phyloP scores from a whole-genome alignment of 208 protist genomes.

The Leishmania turanica region DNA sequence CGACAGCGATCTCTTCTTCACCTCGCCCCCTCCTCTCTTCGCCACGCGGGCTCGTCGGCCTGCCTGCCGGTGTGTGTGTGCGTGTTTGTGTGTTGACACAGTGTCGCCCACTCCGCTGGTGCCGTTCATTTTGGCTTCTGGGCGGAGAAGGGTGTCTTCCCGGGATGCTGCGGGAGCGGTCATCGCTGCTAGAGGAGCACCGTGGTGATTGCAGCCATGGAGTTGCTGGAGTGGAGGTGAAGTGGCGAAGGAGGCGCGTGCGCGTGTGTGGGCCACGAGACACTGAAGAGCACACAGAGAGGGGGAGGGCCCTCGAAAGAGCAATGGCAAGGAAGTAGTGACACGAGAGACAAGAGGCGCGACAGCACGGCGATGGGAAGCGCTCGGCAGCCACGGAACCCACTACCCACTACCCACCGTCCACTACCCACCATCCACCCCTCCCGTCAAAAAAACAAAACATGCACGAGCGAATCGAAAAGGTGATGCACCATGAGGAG shows the following conservation, averaged over 20 bases:
- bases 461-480: too few species aligned
- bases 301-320: too few species aligned
- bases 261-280: background rate
- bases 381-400: too few species aligned
- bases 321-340: too few species aligned
- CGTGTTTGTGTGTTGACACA: background rate
- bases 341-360: too few species aligned
- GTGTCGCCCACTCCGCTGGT: background rate
- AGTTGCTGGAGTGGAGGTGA: background rate
- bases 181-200: background rate
- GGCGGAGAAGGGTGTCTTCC: background rate
- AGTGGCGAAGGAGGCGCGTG: background rate
- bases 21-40: background rate
- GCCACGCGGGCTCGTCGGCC: background rate
- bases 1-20: background rate
- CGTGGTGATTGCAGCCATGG: background rate
- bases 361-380: too few species aligned
- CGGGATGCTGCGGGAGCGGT: background rate
- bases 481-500: too few species aligned
- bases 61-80: background rate
- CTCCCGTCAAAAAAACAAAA: too few species aligned
- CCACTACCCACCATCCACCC: too few species aligned
- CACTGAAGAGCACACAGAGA: background rate
- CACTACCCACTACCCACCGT: too few species aligned
- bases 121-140: background rate